Conservation (phyloP, 805 yeast species). For the Myxozyma neglecta region DNA sequence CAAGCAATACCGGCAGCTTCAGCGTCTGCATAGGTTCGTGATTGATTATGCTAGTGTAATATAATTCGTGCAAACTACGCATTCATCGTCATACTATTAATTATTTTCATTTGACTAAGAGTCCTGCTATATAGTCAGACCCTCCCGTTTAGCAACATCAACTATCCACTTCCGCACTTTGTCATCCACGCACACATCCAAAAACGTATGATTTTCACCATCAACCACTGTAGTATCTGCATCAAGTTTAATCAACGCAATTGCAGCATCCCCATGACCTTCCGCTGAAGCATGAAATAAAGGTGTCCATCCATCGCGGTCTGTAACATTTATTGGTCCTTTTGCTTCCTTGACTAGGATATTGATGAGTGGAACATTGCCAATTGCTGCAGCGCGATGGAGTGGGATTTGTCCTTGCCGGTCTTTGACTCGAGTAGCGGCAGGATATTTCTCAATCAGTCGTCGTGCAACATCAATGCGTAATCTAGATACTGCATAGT, state of each 20-base stretch:
- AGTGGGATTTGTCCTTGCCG: constrained; percentile 63
- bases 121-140: constrained; percentile 1
- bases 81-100: neutral
- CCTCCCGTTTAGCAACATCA: constrained; percentile 21
- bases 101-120: neutral
- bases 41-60: too few species aligned
- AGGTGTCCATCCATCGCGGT: constrained; percentile 77
- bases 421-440: constrained; percentile 67
- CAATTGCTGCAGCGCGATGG: constrained; percentile 82
- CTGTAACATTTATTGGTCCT: constrained; percentile 68
- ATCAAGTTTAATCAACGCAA: constrained; percentile 58
- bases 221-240: constrained; percentile 58
- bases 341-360: constrained; percentile 53
- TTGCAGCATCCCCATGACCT: constrained; percentile 78
- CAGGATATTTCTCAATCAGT: constrained; percentile 55
- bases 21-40: neutral
- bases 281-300: constrained; percentile 89
- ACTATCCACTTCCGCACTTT: constrained; percentile 45
- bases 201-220: constrained; percentile 55
- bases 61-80: too few species aligned
- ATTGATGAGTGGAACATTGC: constrained; percentile 58
- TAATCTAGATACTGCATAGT: constrained; percentile 72
- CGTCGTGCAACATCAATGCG: constrained; percentile 54
- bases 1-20: constrained; percentile 13
- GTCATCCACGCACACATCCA: constrained; percentile 57